Percentiles rank a stretch among this genome's conserved stretches.
Conservation (phyloP, 176 grass and related monocot species). For the Themeda triandra region DNA sequence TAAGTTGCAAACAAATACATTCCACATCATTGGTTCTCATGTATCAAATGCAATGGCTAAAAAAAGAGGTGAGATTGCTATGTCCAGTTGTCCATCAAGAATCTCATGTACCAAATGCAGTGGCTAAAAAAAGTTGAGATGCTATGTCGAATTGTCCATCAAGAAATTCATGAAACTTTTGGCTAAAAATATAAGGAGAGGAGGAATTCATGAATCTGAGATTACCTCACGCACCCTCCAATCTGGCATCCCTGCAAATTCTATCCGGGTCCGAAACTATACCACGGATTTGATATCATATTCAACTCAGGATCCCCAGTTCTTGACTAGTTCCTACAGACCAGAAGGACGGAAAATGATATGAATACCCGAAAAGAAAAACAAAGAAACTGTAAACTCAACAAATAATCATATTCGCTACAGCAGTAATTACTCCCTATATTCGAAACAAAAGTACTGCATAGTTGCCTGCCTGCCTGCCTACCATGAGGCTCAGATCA, state of each 20-base stretch:
- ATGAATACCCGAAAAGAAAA: not conserved
- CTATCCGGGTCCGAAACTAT: conserved; percentile 61
- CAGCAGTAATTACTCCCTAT: too few relatives aligned
- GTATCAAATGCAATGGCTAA: not conserved
- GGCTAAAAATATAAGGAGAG: not conserved
- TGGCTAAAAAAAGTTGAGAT: not conserved
- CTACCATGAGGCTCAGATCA: not conserved
- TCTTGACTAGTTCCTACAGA: conserved; percentile 35
- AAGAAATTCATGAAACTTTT: conserved; percentile 1
- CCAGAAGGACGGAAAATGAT: not conserved
- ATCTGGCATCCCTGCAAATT: conserved; percentile 63
- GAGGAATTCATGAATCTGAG: not conserved
- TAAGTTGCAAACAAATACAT: not conserved
- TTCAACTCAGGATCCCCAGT: conserved; percentile 41
- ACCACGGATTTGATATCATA: conserved; percentile 61
- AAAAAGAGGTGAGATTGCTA: not conserved
- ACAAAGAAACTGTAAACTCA: not conserved
- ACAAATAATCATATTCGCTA: not conserved
- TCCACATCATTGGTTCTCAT: not conserved
- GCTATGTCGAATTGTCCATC: conserved; percentile 19
- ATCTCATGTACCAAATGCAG: conserved; percentile 3
- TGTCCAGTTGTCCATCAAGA: conserved; percentile 19
- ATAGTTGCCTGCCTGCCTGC: not conserved
- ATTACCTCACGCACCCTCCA: conserved; percentile 56
- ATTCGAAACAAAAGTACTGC: not conserved